A percentile compares a stretch with the other conserved stretches of the same genome.
These are phyloP conservation scores for Claviceps pusilla DNA, from an alignment of 2,329 filamentous ascomycete genomes.

Conservation along the genomic window DNA sequence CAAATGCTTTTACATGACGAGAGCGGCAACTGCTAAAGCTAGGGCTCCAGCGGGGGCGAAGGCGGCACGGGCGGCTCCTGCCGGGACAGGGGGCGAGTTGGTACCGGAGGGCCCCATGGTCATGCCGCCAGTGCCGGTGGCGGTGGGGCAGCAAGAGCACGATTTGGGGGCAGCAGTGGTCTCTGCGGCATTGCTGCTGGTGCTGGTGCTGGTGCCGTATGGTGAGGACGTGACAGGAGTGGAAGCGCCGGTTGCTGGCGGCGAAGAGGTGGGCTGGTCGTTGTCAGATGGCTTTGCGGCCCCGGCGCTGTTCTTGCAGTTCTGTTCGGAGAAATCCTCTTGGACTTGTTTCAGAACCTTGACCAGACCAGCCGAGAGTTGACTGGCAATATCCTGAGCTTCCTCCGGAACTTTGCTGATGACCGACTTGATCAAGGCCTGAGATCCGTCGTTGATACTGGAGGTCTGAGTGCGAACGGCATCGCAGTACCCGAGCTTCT, in stretches of 20 bases:
- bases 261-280: neutral
- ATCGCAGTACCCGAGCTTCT: conserved; percentile 15
- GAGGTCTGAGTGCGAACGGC: conserved; percentile 11
- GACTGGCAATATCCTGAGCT: conserved; percentile 14
- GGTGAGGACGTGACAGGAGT: neutral
- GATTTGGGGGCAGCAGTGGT: neutral
- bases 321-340: conserved; percentile 12
- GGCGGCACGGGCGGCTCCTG: neutral
- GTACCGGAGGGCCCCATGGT: neutral
- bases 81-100: neutral
- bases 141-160: neutral
- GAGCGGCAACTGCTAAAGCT: neutral
- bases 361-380: conserved; percentile 11
- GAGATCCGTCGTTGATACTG: conserved; percentile 10
- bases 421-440: conserved; percentile 15
- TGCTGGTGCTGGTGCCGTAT: neutral
- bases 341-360: conserved; percentile 9
- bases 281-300: neutral
- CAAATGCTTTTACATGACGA: neutral
- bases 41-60: conserved; percentile 1
- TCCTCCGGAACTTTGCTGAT: conserved; percentile 15
- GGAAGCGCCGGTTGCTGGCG: too few relatives aligned
- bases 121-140: conserved; percentile 1
- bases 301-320: conserved; percentile 12
- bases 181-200: neutral